Evolutionary conservation across 2,329 filamentous ascomycete species (phyloP), one percentile per base, ranked within the genome.

Genomic region (Colletotrichum simmondsii): DNA sequence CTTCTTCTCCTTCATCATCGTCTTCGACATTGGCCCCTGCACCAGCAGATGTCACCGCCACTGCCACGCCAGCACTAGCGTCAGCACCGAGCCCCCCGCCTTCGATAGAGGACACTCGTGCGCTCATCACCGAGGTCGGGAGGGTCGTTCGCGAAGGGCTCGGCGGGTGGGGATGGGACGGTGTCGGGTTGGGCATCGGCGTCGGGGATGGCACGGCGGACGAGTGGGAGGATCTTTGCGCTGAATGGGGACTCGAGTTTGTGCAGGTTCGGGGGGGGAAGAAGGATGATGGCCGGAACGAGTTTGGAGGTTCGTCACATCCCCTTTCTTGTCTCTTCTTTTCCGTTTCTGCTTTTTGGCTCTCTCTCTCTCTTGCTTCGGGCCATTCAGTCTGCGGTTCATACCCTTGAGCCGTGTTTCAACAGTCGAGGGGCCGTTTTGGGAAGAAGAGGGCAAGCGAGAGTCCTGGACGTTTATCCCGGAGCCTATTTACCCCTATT

Each of bases 141-240:
- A 84, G 84, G 61, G 88, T 92, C 2, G 83, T 91, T 0, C 85
- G 85, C 69, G 81, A 90, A 2, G 90, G 89, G 0, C 84, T 91
- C 2, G 90, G 90, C 3, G 89, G 89, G 8, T 90, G 87, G 84
- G 83, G 84, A 2, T 93, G 91, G 91, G 91, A 93, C 69, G 92
- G 91, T 1, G 90, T 92, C 0, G 84, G 86, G 19, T 76, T 93
- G 14, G 92, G 87, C 2, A 82, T 93, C 1, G 90, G 88, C 0
- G 85, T 93, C 35, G 87, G 84, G 26, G 83, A 83, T 57, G 79
- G 79, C 6, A 77, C 80, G 22, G 79, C 79, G 14, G 89, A 91
- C 32, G 86, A 88, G 73, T 92, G 90, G 90, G 91, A 93, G 75
- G 90, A 91, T 68, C 76, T 87, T 26, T 91, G 89, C 76, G 86